phyloP scores from a whole-genome alignment of 176 grass and related monocot species.

The Carex parvula region DNA sequence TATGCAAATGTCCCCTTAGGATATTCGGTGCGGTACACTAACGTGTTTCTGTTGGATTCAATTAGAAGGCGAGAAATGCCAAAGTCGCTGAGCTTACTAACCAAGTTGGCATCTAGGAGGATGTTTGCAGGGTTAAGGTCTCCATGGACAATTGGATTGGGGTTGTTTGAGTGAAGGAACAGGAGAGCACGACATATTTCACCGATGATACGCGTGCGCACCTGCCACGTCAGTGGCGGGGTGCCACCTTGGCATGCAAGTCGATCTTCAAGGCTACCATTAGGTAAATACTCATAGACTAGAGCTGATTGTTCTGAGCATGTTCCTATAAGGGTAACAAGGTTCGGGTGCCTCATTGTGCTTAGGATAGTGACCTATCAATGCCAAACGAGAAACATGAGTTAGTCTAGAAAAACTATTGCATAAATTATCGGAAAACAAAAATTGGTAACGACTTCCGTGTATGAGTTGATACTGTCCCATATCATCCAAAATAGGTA shows the following conservation, averaged over 20 bases:
- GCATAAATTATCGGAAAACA: not conserved
- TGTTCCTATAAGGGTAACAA: slow-evolving; percentile 53
- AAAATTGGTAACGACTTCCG: not conserved
- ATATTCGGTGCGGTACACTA: slow-evolving; percentile 20
- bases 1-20: slow-evolving; percentile 42
- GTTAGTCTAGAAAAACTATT: not conserved
- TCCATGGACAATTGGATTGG: slow-evolving; percentile 50
- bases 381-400: not conserved
- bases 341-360: slow-evolving; percentile 55
- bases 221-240: slow-evolving; percentile 46
- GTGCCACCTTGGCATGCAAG: slow-evolving; percentile 30
- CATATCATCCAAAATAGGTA: not conserved
- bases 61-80: slow-evolving; percentile 45
- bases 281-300: slow-evolving; percentile 47
- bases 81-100: slow-evolving; percentile 53
- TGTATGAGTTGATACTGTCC: not conserved
- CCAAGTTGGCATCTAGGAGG: slow-evolving; percentile 56
- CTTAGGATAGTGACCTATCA: slow-evolving; percentile 45
- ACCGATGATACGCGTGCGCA: slow-evolving; percentile 38
- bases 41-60: slow-evolving; percentile 34
- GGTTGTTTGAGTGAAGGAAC: slow-evolving; percentile 50
- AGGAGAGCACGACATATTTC: slow-evolving; percentile 54
- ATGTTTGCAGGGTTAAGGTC: slow-evolving; percentile 59
- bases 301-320: slow-evolving; percentile 38
- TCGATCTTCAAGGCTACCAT: slow-evolving; percentile 59